Evolutionary conservation across 1,284 basidiomycete species (phyloP).

Genomic region (Schizophyllum amplum): DNA sequence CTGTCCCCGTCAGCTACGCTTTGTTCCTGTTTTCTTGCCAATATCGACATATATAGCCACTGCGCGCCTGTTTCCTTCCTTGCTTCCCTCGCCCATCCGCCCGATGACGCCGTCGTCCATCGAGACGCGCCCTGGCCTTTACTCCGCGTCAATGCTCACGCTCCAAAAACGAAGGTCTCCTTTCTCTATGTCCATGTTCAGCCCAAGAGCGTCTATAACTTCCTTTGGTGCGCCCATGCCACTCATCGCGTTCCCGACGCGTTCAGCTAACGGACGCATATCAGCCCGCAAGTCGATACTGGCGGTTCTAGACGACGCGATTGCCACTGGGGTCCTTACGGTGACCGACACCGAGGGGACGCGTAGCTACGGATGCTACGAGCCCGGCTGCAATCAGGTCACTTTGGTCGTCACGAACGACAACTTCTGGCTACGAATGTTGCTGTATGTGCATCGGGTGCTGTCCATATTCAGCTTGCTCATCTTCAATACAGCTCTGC

Average conservation of each 20-base stretch:
- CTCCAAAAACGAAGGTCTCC: neutral
- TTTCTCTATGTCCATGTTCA: neutral
- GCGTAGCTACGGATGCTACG: conserved; percentile 47
- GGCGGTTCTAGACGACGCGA: conserved; percentile 47
- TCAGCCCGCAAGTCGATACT: conserved; percentile 59
- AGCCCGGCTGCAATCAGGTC: conserved; percentile 47
- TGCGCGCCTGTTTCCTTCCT: neutral
- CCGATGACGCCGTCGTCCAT: neutral
- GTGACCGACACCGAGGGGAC: conserved; percentile 53
- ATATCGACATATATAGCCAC: neutral
- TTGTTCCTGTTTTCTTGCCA: neutral
- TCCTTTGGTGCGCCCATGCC: neutral
- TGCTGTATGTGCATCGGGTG: conserved; percentile 39
- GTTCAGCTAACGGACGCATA: neutral
- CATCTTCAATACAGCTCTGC: conserved; percentile 38
- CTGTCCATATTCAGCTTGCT: conserved; percentile 7
- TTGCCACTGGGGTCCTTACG: conserved; percentile 51
- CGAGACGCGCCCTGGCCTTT: neutral
- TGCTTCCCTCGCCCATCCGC: neutral
- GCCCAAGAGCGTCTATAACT: neutral
- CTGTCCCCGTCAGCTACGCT: neutral
- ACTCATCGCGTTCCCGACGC: neutral
- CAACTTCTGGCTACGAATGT: conserved; percentile 74
- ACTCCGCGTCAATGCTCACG: neutral
- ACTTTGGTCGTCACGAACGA: conserved; percentile 60